Evolutionary conservation across 2,329 filamentous ascomycete genomes (phyloP).

Genomic region (Epicoccum sorghinum): DNA sequence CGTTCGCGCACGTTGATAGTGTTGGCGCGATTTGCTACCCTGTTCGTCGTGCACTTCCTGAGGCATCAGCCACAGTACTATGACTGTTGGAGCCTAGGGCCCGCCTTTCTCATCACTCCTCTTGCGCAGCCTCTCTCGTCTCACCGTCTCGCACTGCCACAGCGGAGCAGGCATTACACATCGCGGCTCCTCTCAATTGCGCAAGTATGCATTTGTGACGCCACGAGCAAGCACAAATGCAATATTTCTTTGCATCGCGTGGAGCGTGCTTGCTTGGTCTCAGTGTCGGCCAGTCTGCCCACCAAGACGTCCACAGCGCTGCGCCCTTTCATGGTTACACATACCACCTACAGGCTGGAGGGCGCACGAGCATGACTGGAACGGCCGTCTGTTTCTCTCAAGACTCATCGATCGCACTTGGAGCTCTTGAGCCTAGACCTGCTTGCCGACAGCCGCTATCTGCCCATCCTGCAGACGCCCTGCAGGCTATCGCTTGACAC

Average conservation of each 20-base stretch:
- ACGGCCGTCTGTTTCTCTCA: constrained; percentile 1
- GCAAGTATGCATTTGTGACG: constrained; percentile 10
- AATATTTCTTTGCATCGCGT: no score
- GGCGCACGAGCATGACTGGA: constrained; percentile 4
- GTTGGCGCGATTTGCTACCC: constrained; percentile 25
- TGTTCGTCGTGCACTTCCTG: not conserved
- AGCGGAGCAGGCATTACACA: constrained; percentile 20
- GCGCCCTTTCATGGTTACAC: constrained; percentile 6
- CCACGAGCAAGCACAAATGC: not conserved
- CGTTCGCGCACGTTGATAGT: constrained; percentile 24
- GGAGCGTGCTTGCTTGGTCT: not conserved
- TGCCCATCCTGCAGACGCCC: constrained; percentile 12
- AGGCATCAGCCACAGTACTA: constrained; percentile 29
- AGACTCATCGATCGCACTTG: constrained; percentile 27
- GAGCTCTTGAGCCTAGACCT: constrained; percentile 18
- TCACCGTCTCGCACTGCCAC: constrained; percentile 40
- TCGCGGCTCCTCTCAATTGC: constrained; percentile 1
- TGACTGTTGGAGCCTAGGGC: not conserved
- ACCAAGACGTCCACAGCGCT: not conserved
- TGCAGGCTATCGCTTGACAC: constrained; percentile 28
- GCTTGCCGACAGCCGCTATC: constrained; percentile 24
- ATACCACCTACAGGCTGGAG: not conserved
- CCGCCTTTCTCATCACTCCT: constrained; percentile 17
- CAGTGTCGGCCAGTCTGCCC: not conserved
- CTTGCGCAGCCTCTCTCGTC: constrained; percentile 28